These are phyloP conservation scores for Dioszegia hungarica DNA, from an alignment of 768 basidiomycete genomes.

Conservation along the genomic window DNA sequence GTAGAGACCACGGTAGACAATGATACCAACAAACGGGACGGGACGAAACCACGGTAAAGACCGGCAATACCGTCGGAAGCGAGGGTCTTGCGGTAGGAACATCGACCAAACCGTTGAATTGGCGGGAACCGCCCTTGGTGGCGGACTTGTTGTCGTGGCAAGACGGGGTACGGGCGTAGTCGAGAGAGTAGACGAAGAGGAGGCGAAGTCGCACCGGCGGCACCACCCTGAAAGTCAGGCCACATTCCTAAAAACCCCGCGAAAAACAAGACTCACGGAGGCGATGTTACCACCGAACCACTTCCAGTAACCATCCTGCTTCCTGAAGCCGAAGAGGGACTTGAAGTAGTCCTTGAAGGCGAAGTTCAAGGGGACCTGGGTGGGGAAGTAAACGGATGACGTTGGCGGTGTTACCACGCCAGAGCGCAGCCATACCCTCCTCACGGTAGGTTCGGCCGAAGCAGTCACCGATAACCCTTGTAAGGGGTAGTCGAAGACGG, in stretches of 20 bases:
- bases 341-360: constrained; percentile 88
- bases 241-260: too few relatives aligned
- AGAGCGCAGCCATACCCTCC: constrained; percentile 90
- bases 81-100: constrained; percentile 96
- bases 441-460: constrained; percentile 87
- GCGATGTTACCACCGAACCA: constrained; percentile 96
- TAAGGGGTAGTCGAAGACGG: constrained; percentile 90
- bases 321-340: constrained; percentile 97
- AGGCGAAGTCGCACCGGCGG: constrained; percentile 97
- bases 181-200: constrained; percentile 99
- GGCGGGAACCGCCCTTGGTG: constrained; percentile 83
- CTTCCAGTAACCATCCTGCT: constrained; percentile 92
- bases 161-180: constrained; percentile 98
- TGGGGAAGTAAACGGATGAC: constrained; percentile 99
- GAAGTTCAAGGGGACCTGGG: constrained; percentile 98
- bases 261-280: constrained; percentile 25
- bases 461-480: constrained; percentile 92
- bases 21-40: constrained; percentile 98
- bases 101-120: constrained; percentile 97
- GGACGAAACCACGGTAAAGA: constrained; percentile 99
- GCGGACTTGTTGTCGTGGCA: constrained; percentile 74
- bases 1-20: constrained; percentile 98
- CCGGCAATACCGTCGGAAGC: constrained; percentile 96
- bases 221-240: constrained; percentile 98
- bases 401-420: constrained; percentile 99